A percentile compares a stretch with the other conserved stretches of the same genome.
These are phyloP conservation scores for Syzygium jambos DNA, from an alignment of 345 rosid species.

Conservation along the genomic window DNA sequence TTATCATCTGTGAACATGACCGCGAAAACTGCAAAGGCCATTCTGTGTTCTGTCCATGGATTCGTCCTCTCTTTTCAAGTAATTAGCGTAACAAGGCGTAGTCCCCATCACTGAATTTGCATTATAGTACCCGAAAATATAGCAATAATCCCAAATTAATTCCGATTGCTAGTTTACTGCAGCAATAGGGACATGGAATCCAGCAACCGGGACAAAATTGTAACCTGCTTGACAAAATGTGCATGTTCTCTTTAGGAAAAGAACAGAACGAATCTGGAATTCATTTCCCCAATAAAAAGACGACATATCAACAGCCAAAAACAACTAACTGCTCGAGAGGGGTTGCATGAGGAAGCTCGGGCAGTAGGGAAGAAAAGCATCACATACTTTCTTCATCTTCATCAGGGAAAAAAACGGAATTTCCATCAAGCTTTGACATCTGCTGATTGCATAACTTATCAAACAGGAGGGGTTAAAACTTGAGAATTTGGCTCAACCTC, in stretches of 20 bases:
- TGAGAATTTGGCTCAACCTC: neutral
- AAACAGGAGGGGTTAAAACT: neutral
- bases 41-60: neutral
- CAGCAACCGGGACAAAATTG: neutral
- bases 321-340: neutral
- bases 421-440: neutral
- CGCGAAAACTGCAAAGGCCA: neutral
- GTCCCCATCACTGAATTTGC: neutral
- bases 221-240: neutral
- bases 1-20: neutral
- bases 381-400: neutral
- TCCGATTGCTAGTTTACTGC: neutral
- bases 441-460: neutral
- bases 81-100: neutral
- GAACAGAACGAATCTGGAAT: neutral
- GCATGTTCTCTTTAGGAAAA: neutral
- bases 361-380: neutral
- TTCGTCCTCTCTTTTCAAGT: neutral
- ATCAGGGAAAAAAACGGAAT: neutral
- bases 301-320: neutral
- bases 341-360: neutral
- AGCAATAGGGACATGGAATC: neutral
- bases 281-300: neutral
- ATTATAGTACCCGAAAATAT: neutral
- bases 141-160: neutral